Percentiles rank a stretch among this genome's conserved stretches.
Evolutionary conservation across 2,329 filamentous ascomycete genomes (phyloP).

Genomic region (Fusarium ambrosium): DNA sequence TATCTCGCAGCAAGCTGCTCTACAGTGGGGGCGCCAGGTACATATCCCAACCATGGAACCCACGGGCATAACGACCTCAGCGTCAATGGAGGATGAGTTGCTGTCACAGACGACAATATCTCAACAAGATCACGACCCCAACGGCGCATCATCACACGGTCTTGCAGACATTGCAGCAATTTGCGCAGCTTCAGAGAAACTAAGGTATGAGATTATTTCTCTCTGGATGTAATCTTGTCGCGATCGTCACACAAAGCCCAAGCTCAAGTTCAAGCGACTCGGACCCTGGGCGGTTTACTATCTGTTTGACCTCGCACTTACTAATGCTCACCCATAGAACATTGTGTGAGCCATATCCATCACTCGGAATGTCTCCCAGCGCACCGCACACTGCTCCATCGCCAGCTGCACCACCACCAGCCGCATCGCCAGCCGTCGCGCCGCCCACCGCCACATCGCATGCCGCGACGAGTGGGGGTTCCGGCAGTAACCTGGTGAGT

Average conservation of each 20-base stretch:
- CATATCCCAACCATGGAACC: slow-evolving; percentile 2
- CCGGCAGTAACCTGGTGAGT: slow-evolving; percentile 58
- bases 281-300: neutral
- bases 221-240: neutral
- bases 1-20: neutral
- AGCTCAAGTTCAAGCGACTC: neutral
- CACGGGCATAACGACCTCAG: neutral
- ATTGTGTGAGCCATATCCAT: slow-evolving; percentile 40
- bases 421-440: neutral
- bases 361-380: slow-evolving; percentile 46
- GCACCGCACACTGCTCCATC: slow-evolving; percentile 55
- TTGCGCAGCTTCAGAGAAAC: slow-evolving; percentile 37
- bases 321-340: slow-evolving; percentile 30
- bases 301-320: slow-evolving; percentile 20
- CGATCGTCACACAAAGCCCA: neutral
- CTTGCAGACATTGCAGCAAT: slow-evolving; percentile 2
- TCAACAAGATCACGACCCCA: slow-evolving; percentile 64
- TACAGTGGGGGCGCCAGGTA: neutral
- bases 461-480: slow-evolving; percentile 57
- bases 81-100: slow-evolving; percentile 63
- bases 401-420: neutral
- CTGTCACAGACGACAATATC: slow-evolving; percentile 62
- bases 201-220: slow-evolving; percentile 58
- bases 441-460: slow-evolving; percentile 47
- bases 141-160: slow-evolving; percentile 57